phyloP scores from a whole-genome alignment of 441 rosid species.

The Erodium trifolium region DNA sequence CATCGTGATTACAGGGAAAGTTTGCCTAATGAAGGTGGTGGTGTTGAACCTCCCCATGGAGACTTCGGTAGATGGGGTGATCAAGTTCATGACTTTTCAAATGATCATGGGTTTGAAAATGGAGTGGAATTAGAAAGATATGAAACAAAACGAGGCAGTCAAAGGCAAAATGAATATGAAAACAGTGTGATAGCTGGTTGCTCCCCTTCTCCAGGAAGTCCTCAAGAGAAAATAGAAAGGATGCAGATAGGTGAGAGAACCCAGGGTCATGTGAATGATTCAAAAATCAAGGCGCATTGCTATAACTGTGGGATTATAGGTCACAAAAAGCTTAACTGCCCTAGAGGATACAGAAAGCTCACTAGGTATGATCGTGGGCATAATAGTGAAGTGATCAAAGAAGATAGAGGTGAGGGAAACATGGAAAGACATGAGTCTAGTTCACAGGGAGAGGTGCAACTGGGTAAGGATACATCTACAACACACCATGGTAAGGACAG shows the following conservation, averaged over 20 bases:
- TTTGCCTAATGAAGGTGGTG: slow-evolving; percentile 20
- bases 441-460: slow-evolving; percentile 17
- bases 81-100: slow-evolving; percentile 21
- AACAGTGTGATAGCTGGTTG: slow-evolving; percentile 16
- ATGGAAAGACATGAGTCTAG: slow-evolving; percentile 19
- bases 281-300: slow-evolving; percentile 23
- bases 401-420: slow-evolving; percentile 17
- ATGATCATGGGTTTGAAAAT: slow-evolving; percentile 23
- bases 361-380: slow-evolving; percentile 18
- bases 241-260: slow-evolving; percentile 15
- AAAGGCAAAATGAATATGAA: slow-evolving; percentile 21
- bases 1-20: slow-evolving; percentile 22
- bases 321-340: slow-evolving; percentile 36
- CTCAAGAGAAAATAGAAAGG: slow-evolving; percentile 15
- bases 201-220: slow-evolving; percentile 19
- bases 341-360: slow-evolving; percentile 20
- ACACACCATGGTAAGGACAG: slow-evolving; percentile 14
- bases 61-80: slow-evolving; percentile 39
- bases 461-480: slow-evolving; percentile 19
- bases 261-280: slow-evolving; percentile 17
- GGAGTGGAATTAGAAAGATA: slow-evolving; percentile 28
- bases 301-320: slow-evolving; percentile 32
- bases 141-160: slow-evolving; percentile 25
- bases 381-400: slow-evolving; percentile 18
- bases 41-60: slow-evolving; percentile 15